Evolutionary conservation across 306 rosid species (phyloP).

Genomic region (Mucuna pruriens): DNA sequence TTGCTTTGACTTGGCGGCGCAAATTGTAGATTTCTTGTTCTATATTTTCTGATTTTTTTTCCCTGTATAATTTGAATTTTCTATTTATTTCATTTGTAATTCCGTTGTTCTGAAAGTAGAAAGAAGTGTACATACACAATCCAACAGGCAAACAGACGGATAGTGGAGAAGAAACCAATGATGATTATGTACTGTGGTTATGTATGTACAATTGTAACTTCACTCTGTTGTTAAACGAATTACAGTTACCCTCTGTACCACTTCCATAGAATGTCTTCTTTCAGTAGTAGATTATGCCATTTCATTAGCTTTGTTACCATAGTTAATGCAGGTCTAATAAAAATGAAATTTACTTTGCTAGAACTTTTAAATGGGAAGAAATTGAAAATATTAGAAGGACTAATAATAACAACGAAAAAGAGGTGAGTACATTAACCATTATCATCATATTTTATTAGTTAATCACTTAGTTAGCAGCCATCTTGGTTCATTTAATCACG

Average conservation of each 20-base stretch:
- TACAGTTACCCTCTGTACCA: conserved; percentile 37
- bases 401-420: neutral
- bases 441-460: neutral
- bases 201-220: conserved; percentile 40
- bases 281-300: neutral
- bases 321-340: neutral
- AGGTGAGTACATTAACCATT: neutral
- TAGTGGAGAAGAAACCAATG: conserved; percentile 31
- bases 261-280: conserved; percentile 30
- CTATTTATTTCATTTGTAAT: conserved; percentile 46
- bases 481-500: conserved; percentile 25
- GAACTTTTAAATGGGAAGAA: conserved; percentile 11
- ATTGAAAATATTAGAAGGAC: neutral
- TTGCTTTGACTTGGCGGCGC: conserved; percentile 48
- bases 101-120: conserved; percentile 42
- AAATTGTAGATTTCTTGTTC: conserved; percentile 56
- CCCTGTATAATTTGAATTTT: conserved; percentile 40
- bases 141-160: conserved; percentile 49
- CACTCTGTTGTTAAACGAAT: conserved; percentile 46
- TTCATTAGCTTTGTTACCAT: neutral
- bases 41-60: conserved; percentile 13
- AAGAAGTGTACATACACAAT: conserved; percentile 59
- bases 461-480: conserved; percentile 10
- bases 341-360: neutral
- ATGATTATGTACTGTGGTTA: conserved; percentile 44